Base-by-base conservation (phyloP, 768 basidiomycete species). In the Boletus subcaerulescens region DNA sequence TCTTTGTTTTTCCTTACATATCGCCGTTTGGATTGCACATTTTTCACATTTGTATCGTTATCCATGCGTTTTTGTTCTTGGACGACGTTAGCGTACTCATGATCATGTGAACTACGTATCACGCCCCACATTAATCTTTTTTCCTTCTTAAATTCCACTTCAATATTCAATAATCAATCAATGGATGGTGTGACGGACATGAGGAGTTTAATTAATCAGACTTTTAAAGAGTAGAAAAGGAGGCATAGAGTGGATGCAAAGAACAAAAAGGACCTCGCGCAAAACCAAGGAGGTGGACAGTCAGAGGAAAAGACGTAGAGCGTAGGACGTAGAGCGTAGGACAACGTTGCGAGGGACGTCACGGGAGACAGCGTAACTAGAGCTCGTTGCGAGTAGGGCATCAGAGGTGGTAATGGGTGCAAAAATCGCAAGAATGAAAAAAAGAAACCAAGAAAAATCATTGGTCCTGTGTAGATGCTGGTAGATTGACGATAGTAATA, bases 401-500 rank as follows among this genome's bases (percentile, higher is more conserved):
- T 61, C 46, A 64, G 45, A n/a, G 40, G 46, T 38, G 20, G 48
- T 17, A 26, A 26, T 14, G 36, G 14, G 42, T 56, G 32, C 24
- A 17, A 49, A 44, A 24, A 26, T 26, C 8, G 26, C 38, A 55
- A 29, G 18, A n/a, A 46, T 14, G 20, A 44, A 32, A 46, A 45
- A 31, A 39, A 43, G 26, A 50, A n/a, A 44, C 41, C 40, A 45
- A 39, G 24, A 44, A 26, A 38, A 13, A 15, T 17, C 15, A 17
- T 36, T 32, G 35, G 29, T 48, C 41, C 18, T 60, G 57, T 56
- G 35, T 60, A 35, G 18, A 67, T 61, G 58, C 45, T 41, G 15
- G 42, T 41, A 47, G 55, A 47, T 67, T 57, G 68, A 58, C 58
- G 60, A 68, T 64, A 73, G 64, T 58, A 58, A 71, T 71, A 73